Evolutionary conservation across 2,329 filamentous ascomycete species (phyloP), one percentile per base, ranked within the genome.

Genomic region (Plectosphaerella sp.): DNA sequence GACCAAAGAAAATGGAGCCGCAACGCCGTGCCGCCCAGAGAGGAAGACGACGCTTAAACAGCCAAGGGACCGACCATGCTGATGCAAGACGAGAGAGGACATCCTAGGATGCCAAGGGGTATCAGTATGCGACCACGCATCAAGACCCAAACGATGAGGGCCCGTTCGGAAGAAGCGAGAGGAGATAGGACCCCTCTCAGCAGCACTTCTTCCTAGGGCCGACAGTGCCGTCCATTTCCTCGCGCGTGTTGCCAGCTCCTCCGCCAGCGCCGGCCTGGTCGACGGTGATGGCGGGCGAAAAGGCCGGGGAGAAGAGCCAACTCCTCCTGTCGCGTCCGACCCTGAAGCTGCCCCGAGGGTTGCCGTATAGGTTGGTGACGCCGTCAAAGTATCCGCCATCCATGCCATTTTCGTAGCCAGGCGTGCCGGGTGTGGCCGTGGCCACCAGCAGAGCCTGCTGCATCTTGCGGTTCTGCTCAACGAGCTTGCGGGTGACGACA

Each of bases 401-500:
- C 62, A 68, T 69, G 43, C 69, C 69, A n/a, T 65, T 54, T 52
- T 77, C 72, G 59, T 68, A 73, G 12, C 74, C 75, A 4, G 76
- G 76, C 1, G 72, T 74, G 4, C 76, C 76, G 0, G 77, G 76
- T 0, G 74, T 72, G 5, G 78, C 75, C 2, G 77, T 79, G 15
- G 80, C 81, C n/a, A 76, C 73, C 2, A 80, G 64, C 50, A 84
- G 69, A 10, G 78, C 80, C 59, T 81, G 78, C 67, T 83, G 80
- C 66, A 84, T 79, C 71, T 80, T 82, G 60, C 80, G 77, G 64
- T 83, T 83, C 72, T 83, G 80, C 68, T 84, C 81, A 59, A 84
- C 81, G 52, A 84, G 76, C 66, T 84, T 84, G 54, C 81, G 72
- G 36, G 80, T 78, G 14, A 84, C 80, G 42, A 84, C 81, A 18